Evolutionary conservation across 176 grass and related monocot genomes (phyloP), one percentile per base, ranked within the genome.

Genomic region (Alopecurus myosuroides): DNA sequence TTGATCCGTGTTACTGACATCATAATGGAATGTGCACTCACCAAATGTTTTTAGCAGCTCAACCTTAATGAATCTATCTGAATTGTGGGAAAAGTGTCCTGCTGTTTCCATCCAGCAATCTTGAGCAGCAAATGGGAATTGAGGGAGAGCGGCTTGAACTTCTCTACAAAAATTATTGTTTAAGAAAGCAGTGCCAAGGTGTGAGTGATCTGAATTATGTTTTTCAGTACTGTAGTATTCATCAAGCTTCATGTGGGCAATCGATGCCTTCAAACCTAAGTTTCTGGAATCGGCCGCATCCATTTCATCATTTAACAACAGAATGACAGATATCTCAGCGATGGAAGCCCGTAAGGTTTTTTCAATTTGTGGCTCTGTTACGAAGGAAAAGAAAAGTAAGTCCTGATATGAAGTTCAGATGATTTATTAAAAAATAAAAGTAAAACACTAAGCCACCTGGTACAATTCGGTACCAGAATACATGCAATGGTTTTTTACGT

Each of bases 11-110:
- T 78, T 85, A 95, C 81, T 92, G 34, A 85, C 77, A 87, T 89
- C 63, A 83, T 94, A 94, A 60, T 49, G 64, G 70, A 87, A 92
- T 50, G 77, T 89, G 81, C 86, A 94, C 62, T 94, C 81, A 9
- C 85, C 93, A 91, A 89, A 99, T 70, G 93, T 94, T 88, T 85
- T 84, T 30, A 99, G 83, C 46, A 99, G 86, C 85, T 89, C 89
- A 81, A 99, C 87, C 90, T 86, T 93, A 74, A 77, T 75, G 70
- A 92, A 69, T 46, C 82, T 82, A 46, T 75, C 88, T 79, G 64
- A 55, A 89, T 25, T 35, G 39, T 85, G 85, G 49, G 66, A 66
- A 90, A 17, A 76, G 58, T 48, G 55, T 70, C 72, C 79, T 77
- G 36, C 63, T 80, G 84, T 50, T 79, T 93, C 91, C 11, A 53